phyloP scores from a whole-genome alignment of 2,329 filamentous ascomycete genomes.

The Neofusicoccum laricinum region DNA sequence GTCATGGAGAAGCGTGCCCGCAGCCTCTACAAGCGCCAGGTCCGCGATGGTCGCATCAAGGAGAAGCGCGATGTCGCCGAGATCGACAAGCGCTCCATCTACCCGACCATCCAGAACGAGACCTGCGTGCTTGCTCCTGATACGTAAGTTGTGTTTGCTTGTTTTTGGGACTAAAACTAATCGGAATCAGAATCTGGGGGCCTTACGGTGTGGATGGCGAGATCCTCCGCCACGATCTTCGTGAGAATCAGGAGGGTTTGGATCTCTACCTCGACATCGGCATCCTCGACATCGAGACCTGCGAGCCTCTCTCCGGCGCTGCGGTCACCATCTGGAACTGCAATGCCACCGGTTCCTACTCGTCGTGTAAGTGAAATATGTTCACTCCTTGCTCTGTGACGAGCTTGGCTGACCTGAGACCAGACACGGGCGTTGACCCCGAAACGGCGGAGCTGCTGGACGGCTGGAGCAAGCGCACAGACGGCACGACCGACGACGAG shows the following conservation, averaged over 20 bases:
- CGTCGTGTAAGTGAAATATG: conserved; percentile 26
- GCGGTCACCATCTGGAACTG: conserved; percentile 43
- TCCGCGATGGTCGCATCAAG: neutral
- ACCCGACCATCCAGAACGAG: conserved; percentile 23
- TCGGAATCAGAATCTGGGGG: conserved; percentile 26
- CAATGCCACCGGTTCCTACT: conserved; percentile 41
- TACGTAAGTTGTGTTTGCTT: too few relatives aligned
- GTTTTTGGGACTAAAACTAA: too few relatives aligned
- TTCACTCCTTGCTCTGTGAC: too few relatives aligned
- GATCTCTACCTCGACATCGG: conserved; percentile 51
- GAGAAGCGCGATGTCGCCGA: neutral
- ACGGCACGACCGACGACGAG: conserved; percentile 29
- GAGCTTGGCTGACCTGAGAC: too few relatives aligned
- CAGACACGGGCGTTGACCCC: conserved; percentile 28
- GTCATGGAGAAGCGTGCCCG: neutral
- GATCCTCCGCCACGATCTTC: conserved; percentile 48
- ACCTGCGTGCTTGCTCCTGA: conserved; percentile 34
- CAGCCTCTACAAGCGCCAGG: conserved; percentile 5
- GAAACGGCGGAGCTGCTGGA: conserved; percentile 22
- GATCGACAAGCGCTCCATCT: neutral
- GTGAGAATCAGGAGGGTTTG: conserved; percentile 48
- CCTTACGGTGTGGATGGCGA: conserved; percentile 47
- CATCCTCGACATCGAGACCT: conserved; percentile 54
- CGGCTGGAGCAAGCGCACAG: conserved; percentile 20
- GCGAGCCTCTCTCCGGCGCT: conserved; percentile 48